Conservation (phyloP, 352 stramenopile genomes). For the Phytophthora fragariaefolia region DNA sequence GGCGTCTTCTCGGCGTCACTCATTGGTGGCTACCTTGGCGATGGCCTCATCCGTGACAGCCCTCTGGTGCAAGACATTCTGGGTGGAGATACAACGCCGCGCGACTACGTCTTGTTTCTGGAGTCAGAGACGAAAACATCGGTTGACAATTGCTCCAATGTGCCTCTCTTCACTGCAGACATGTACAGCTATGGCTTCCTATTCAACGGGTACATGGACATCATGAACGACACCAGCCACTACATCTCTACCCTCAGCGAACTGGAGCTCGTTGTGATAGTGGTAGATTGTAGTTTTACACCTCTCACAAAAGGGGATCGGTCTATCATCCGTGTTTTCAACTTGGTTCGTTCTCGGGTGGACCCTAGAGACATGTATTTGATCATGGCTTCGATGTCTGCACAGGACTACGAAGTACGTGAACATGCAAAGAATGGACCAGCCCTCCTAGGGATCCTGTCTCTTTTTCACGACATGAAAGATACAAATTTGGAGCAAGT, state of each 20-base stretch:
- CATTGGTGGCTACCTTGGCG: slow-evolving; percentile 38
- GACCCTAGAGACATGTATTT: slow-evolving; percentile 28
- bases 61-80: slow-evolving; percentile 23
- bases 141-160: slow-evolving; percentile 7
- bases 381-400: slow-evolving; percentile 30
- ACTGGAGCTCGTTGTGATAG: slow-evolving; percentile 43
- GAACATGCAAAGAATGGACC: slow-evolving; percentile 26
- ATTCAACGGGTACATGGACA: slow-evolving; percentile 27
- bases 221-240: slow-evolving; percentile 41
- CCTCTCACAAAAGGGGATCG: slow-evolving; percentile 19
- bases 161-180: slow-evolving; percentile 4
- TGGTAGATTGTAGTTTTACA: slow-evolving; percentile 49
- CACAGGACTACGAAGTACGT: slow-evolving; percentile 41
- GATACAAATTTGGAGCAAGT: slow-evolving; percentile 21
- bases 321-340: slow-evolving; percentile 25
- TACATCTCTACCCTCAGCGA: slow-evolving; percentile 36
- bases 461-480: slow-evolving; percentile 28
- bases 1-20: slow-evolving; percentile 10
- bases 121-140: slow-evolving; percentile 16
- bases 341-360: slow-evolving; percentile 23
- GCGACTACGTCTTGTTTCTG: slow-evolving; percentile 27
- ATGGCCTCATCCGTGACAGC: slow-evolving; percentile 22
- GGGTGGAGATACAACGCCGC: slow-evolving; percentile 29
- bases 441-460: slow-evolving; percentile 31
- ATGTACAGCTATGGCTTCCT: slow-evolving; percentile 47